These are phyloP conservation scores for Mortierella antarctica DNA, from an alignment of 192 early-diverging fungal species.

Conservation along the genomic window DNA sequence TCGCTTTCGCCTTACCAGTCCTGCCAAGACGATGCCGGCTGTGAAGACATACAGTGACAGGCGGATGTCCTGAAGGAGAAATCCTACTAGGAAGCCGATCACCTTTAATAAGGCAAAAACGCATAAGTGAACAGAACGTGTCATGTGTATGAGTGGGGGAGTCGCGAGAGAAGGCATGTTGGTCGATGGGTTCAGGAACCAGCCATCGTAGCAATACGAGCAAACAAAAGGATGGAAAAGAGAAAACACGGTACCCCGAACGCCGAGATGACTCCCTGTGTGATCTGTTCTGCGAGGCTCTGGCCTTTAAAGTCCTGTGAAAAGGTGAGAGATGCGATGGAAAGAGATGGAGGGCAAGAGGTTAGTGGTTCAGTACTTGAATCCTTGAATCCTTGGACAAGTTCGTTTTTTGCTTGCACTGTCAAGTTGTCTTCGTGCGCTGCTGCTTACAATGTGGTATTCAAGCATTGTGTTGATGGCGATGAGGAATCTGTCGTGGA, in stretches of 20 bases:
- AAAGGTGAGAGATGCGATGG: background rate
- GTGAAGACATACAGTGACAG: conserved; percentile 36
- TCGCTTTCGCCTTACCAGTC: conserved; percentile 18
- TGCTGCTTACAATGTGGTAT: conserved; percentile 37
- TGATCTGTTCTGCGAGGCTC: conserved; percentile 38
- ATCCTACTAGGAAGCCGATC: conserved; percentile 33
- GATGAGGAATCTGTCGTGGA: background rate
- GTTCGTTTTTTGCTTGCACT: no score
- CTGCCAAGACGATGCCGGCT: conserved; percentile 30
- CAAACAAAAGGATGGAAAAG: background rate
- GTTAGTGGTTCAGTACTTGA: background rate
- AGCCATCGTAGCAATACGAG: background rate
- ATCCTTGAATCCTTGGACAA: no score
- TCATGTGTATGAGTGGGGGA: background rate
- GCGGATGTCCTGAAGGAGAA: conserved; percentile 41
- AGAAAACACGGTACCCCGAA: conserved; percentile 22
- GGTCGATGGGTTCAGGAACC: background rate
- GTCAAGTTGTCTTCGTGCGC: no score
- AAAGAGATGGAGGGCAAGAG: background rate
- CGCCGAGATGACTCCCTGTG: conserved; percentile 37
- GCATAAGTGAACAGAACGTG: background rate
- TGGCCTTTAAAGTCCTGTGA: conserved; percentile 49
- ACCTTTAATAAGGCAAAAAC: conserved; percentile 10
- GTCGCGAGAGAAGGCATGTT: background rate
- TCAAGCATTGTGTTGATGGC: conserved; percentile 27